Percentiles rank a stretch among this genome's conserved stretches.
phyloP scores from a whole-genome alignment of 768 basidiomycete species.

The Psilocybe sp. region DNA sequence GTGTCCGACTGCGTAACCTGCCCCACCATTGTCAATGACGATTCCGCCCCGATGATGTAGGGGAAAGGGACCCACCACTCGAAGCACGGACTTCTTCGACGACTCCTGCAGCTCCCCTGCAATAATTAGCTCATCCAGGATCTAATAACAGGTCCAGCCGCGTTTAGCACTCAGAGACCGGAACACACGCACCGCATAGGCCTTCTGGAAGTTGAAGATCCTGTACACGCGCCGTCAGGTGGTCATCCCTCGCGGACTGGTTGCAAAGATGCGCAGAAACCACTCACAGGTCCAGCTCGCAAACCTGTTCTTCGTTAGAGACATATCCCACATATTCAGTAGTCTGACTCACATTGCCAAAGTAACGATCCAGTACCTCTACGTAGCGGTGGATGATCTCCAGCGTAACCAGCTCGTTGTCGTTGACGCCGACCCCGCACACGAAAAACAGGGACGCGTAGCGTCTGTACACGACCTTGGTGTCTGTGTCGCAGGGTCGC shows the following conservation, averaged over 20 bases:
- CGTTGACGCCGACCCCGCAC: slow-evolving; percentile 76
- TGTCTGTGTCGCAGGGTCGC: slow-evolving; percentile 46
- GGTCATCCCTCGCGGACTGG: slow-evolving; percentile 6
- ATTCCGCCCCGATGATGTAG: neutral
- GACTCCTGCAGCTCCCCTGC: slow-evolving; percentile 98
- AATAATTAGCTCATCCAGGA: slow-evolving; percentile 95
- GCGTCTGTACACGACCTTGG: slow-evolving; percentile 91
- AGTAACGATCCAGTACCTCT: slow-evolving; percentile 90
- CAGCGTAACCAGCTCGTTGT: slow-evolving; percentile 92
- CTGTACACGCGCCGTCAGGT: slow-evolving; percentile 36
- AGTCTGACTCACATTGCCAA: slow-evolving; percentile 72
- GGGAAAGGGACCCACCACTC: slow-evolving; percentile 34
- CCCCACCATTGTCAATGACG: slow-evolving; percentile 1
- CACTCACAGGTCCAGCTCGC: slow-evolving; percentile 91
- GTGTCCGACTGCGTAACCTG: slow-evolving; percentile 85
- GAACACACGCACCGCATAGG: slow-evolving; percentile 69
- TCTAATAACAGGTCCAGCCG: slow-evolving; percentile 32
- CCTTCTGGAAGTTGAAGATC: slow-evolving; percentile 99
- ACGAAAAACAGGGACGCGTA: slow-evolving; percentile 98
- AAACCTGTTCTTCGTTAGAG: slow-evolving; percentile 52
- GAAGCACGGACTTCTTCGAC: slow-evolving; percentile 85
- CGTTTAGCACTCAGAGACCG: slow-evolving; percentile 1
- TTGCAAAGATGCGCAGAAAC: neutral
- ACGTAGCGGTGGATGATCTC: slow-evolving; percentile 97
- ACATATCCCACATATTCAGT: neutral